phyloP scores from a whole-genome alignment of 2,329 filamentous ascomycete species.

The Trichoderma cornu-damae region DNA sequence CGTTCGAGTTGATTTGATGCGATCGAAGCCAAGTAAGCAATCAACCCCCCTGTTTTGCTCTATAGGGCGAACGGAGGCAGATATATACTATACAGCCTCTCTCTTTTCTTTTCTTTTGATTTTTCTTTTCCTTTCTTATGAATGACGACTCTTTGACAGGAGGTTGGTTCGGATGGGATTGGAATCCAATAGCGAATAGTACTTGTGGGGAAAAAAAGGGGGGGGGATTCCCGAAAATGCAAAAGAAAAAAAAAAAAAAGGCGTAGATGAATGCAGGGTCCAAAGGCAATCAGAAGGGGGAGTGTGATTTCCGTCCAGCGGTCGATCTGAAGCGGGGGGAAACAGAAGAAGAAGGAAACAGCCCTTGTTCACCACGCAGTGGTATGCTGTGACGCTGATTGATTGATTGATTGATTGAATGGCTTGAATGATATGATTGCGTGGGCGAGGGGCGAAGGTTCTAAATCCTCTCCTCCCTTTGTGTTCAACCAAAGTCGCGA shows the following conservation, averaged over 20 bases:
- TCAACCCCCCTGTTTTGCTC: not conserved
- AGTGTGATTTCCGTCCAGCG: constrained; percentile 18
- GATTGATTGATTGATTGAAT: not conserved
- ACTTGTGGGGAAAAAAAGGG: not conserved
- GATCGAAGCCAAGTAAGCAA: constrained; percentile 13
- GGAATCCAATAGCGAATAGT: constrained; percentile 15
- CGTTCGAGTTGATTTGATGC: not conserved
- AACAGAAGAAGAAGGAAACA: not conserved
- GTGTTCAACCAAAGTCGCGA: not conserved
- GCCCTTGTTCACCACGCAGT: constrained; percentile 3
- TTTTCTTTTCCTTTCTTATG: not conserved
- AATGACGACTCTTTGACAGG: no score
- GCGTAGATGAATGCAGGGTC: constrained; percentile 2
- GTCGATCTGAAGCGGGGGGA: constrained; percentile 12
- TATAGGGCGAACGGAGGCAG: not conserved
- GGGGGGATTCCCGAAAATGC: constrained; percentile 4
- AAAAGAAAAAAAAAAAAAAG: not conserved
- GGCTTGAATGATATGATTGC: constrained; percentile 1
- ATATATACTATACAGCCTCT: constrained; percentile 1
- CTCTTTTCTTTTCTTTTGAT: not conserved
- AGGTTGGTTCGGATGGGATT: not conserved
- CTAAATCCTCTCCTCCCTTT: not conserved
- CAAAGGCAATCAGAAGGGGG: not conserved
- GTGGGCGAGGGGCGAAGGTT: not conserved
- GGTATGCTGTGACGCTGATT: constrained; percentile 10